phyloP scores from a whole-genome alignment of 306 rosid genomes.

The Potentilla sterilis region DNA sequence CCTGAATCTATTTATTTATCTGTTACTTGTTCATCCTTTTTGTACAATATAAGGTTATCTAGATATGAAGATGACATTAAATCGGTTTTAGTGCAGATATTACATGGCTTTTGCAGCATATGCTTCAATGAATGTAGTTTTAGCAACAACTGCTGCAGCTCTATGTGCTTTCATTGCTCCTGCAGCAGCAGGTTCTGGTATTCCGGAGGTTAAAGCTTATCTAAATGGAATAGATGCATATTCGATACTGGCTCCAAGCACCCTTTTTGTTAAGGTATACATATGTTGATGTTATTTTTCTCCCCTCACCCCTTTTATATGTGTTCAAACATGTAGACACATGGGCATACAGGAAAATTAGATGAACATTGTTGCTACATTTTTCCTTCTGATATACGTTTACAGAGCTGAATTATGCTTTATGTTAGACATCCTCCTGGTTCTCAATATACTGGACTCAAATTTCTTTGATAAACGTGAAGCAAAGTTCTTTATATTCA shows the following conservation, averaged over 20 bases:
- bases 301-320: neutral
- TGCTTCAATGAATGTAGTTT: constrained; percentile 48
- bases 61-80: constrained; percentile 21
- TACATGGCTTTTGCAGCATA: constrained; percentile 54
- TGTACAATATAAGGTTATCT: neutral
- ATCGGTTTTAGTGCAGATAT: constrained; percentile 52
- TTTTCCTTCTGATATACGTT: neutral
- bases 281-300: neutral
- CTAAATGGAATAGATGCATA: constrained; percentile 78
- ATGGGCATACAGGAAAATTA: neutral
- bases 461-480: neutral
- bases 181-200: constrained; percentile 94
- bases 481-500: neutral
- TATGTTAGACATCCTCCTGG: neutral
- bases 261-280: constrained; percentile 79
- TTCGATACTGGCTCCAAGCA: constrained; percentile 76
- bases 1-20: neutral
- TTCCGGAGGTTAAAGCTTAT: constrained; percentile 93
- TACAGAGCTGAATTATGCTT: neutral
- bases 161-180: constrained; percentile 79
- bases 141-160: constrained; percentile 57
- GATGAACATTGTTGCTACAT: neutral
- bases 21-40: neutral
- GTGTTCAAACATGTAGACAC: neutral
- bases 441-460: neutral